Conservation (phyloP, 2,329 filamentous ascomycete genomes). For the Rutstroemia sydowiana region DNA sequence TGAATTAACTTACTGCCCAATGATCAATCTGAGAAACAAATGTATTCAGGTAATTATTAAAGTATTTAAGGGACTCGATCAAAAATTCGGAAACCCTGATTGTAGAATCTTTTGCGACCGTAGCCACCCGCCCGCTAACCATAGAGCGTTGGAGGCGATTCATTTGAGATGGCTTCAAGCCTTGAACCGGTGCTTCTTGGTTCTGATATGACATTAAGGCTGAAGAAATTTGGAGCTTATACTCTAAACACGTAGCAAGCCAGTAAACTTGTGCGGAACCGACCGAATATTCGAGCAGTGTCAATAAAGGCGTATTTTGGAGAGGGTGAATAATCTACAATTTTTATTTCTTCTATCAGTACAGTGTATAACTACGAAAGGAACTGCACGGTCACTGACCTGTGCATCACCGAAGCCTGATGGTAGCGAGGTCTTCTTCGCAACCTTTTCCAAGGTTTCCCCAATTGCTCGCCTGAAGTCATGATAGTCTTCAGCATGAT, state of each 20-base stretch:
- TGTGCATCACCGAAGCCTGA: slow-evolving; percentile 34
- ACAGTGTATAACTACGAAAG: slow-evolving; percentile 23
- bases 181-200: slow-evolving; percentile 37
- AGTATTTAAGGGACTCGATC: slow-evolving; percentile 33
- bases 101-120: slow-evolving; percentile 55
- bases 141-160: slow-evolving; percentile 55
- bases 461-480: slow-evolving; percentile 20
- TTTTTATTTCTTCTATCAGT: slow-evolving; percentile 29
- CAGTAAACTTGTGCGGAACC: slow-evolving; percentile 34
- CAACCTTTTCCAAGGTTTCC: slow-evolving; percentile 21
- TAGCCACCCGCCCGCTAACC: slow-evolving; percentile 45
- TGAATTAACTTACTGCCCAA: slow-evolving; percentile 24
- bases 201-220: slow-evolving; percentile 37
- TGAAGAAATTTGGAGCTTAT: slow-evolving; percentile 38
- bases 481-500: slow-evolving; percentile 19
- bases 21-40: slow-evolving; percentile 23
- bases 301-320: slow-evolving; percentile 47
- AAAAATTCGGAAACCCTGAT: slow-evolving; percentile 47
- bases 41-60: slow-evolving; percentile 38
- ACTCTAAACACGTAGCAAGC: slow-evolving; percentile 46
- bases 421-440: slow-evolving; percentile 17
- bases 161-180: slow-evolving; percentile 42
- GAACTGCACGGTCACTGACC: slow-evolving; percentile 34
- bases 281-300: slow-evolving; percentile 36
- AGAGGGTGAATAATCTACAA: slow-evolving; percentile 50